Conservation (phyloP, 306 rosid species). For the Astragalus membranaceus region DNA sequence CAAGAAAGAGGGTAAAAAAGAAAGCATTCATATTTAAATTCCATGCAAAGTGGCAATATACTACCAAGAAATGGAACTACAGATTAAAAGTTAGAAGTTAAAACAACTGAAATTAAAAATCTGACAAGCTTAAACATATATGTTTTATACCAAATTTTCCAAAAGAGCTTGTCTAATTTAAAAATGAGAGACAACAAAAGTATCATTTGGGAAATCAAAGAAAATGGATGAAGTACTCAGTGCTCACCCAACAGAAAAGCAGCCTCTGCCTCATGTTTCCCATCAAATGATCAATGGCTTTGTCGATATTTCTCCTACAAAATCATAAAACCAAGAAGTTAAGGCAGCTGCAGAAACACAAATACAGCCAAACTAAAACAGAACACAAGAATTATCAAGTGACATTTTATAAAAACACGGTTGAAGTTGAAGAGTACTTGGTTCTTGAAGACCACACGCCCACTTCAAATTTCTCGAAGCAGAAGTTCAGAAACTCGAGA, state of each 20-base stretch:
- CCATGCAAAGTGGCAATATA: neutral
- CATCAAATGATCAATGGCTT: slow-evolving; percentile 44
- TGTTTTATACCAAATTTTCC: neutral
- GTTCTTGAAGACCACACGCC: slow-evolving; percentile 86
- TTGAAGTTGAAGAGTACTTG: slow-evolving; percentile 43
- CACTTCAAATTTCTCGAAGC: slow-evolving; percentile 88
- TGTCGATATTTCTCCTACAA: slow-evolving; percentile 50
- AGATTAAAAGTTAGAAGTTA: too few species aligned
- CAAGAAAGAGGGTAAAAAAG: neutral
- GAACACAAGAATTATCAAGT: too few species aligned
- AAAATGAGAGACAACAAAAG: neutral
- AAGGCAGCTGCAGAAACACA: too few species aligned
- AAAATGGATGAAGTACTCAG: slow-evolving; percentile 18
- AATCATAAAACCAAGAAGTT: neutral
- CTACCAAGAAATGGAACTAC: neutral
- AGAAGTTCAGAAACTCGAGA: slow-evolving; percentile 65
- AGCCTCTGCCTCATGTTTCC: slow-evolving; percentile 56
- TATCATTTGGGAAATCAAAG: neutral
- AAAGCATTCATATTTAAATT: neutral
- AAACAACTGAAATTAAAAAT: neutral
- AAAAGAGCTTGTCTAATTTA: neutral
- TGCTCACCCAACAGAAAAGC: slow-evolving; percentile 79
- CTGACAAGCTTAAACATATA: neutral
- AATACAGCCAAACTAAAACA: too few species aligned
- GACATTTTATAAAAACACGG: slow-evolving; percentile 11